phyloP scores from a whole-genome alignment of 805 yeast genomes.

The Sungouiozyma intestinalis region DNA sequence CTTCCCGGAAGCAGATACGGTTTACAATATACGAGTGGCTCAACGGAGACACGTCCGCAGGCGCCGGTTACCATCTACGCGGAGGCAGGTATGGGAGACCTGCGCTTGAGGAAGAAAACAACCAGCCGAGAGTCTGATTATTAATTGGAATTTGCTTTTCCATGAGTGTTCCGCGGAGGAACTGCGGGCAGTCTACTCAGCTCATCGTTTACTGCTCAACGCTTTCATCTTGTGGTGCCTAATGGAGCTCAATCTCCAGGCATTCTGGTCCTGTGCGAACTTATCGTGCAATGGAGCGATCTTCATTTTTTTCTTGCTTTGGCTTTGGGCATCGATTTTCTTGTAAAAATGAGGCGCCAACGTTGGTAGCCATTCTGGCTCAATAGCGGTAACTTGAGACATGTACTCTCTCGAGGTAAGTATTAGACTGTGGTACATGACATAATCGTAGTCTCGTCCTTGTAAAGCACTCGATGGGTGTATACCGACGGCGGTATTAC shows the following conservation, averaged over 20 bases:
- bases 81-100: too few relatives aligned
- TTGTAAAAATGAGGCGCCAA: constrained; percentile 66
- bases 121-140: too few relatives aligned
- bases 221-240: constrained; percentile 25
- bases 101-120: too few relatives aligned
- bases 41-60: neutral
- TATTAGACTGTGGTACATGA: constrained; percentile 70
- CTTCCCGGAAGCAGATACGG: too few relatives aligned
- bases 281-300: constrained; percentile 65
- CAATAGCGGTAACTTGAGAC: constrained; percentile 79
- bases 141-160: neutral
- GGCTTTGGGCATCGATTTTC: constrained; percentile 44
- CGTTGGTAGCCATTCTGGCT: constrained; percentile 69
- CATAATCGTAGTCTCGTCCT: constrained; percentile 58
- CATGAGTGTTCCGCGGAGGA: neutral
- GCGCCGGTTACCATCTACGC: too few relatives aligned
- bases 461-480: constrained; percentile 81
- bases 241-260: constrained; percentile 63
- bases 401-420: constrained; percentile 83
- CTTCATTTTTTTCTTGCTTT: constrained; percentile 46
- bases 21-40: too few relatives aligned
- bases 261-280: constrained; percentile 48
- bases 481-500: constrained; percentile 61
- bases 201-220: constrained; percentile 20
- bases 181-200: too few relatives aligned